Evolutionary conservation across 2,329 filamentous ascomycete species (phyloP), one percentile per base, ranked within the genome.

Genomic region (Epichloe amarillans): DNA sequence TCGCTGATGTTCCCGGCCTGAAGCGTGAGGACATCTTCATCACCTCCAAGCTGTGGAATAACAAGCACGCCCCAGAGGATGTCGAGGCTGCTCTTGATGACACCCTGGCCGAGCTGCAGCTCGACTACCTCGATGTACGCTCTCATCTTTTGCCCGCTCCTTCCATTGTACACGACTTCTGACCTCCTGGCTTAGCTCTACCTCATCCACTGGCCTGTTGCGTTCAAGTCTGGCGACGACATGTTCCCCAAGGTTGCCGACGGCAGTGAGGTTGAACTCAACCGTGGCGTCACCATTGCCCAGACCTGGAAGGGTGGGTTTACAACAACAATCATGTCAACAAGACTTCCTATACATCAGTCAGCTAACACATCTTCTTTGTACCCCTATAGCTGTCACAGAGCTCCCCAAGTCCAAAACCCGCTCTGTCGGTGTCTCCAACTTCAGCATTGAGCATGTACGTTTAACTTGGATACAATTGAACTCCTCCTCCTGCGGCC

Each of bases 341-440:
- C 36, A n/a, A 38, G 36, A n/a, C 14, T 38, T 38, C 14, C 36
- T 38, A 6, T 5, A 3, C 36, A 14, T 38, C 36, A 10, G 17
- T n/a, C 33, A 19, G 23, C 39, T 42, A 42, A 42, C 8, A 15
- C 15, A 26, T 41, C 37, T 10, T 17, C 21, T 17, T 30, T 10
- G 23, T 36, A 37, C 7, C 10, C 12, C 10, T 30, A 40, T 40
- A 67, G 69, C 69, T 49, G 60, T 80, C 61, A 77, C 76, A 54
- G 69, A 78, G 66, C 74, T 83, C 15, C 75, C 76, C 53, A 77
- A 73, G 57, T 72, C 69, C 57, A 84, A 84, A 65, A 78, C 76
- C 56, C 75, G 74, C 64, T 79, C 82, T 67, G 79, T 86, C 58
- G 83, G 83, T 62, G 82, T 88, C 56, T 86, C 82, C 65, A 88